Base-by-base conservation (phyloP, 768 basidiomycete genomes). In the Suillus alpinus region DNA sequence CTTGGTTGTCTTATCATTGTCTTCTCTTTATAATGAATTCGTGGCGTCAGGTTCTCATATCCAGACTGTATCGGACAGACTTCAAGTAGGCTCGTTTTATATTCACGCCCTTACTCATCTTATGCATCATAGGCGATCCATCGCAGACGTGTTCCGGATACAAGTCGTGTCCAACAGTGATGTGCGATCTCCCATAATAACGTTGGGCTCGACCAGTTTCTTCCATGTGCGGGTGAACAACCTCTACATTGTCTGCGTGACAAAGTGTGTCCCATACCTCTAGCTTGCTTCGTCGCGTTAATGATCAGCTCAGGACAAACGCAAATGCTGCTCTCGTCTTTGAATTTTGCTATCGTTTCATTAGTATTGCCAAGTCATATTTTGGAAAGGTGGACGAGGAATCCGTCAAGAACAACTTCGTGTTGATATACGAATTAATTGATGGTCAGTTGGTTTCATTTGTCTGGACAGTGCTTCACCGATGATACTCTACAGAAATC, bases 301-400 rank as follows among this genome's bases (percentile, higher is more conserved):
- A 59, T 59, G 16, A n/a, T 39, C 20, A 26, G 37, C 10, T 41
- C 63, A 97, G 95, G 74, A 94, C 86, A 67, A 99, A 99, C 69
- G 95, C 94, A 40, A 98, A 98, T 67, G 97, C 96, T 4, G 97
- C 97, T 0, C 86, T 99, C 40, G 91, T 98, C 14, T 99, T 98
- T 77, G 97, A 99, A 74, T 98, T 94, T 75, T 88, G 93, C 73
- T 99, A 98, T 78, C 88, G 94, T 37, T 96, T 99, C 76, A 94
- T 95, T 73, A 86, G 88, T 63, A 97, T 98, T 67, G 90, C 89
- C 63, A 91, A 93, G 73, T 88, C 93, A 6, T 99, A 99, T 80
- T 99, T 98, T 77, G 94, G 95, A 49, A 98, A 98, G 77, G 85
- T 99, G 26, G 97, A 99, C 70, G 97, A 99, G 73, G 96, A 98